These are phyloP conservation scores for Mycena pura DNA, from an alignment of 768 basidiomycete species.

Conservation along the genomic window DNA sequence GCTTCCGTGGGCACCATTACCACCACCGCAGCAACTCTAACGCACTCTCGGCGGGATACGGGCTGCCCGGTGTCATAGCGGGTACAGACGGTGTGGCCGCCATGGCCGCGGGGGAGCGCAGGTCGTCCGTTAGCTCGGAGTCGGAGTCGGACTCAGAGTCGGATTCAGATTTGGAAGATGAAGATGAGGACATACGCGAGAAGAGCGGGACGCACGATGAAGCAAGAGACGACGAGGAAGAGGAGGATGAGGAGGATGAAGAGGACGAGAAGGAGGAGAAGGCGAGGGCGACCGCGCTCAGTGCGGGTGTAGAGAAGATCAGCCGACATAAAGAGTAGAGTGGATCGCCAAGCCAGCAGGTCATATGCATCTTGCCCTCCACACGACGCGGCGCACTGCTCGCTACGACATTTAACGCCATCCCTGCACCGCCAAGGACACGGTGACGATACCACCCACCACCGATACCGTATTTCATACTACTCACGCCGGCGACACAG, in stretches of 20 bases:
- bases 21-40: slow-evolving; percentile 31
- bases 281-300: slow-evolving; percentile 14
- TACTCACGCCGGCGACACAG: no score
- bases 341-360: no score
- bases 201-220: not conserved
- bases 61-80: not conserved
- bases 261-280: slow-evolving; percentile 26
- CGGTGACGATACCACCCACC: no score
- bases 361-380: no score
- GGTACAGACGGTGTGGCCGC: not conserved
- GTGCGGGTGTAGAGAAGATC: slow-evolving; percentile 32
- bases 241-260: slow-evolving; percentile 28
- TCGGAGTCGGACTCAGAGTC: slow-evolving; percentile 3
- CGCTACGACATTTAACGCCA: no score
- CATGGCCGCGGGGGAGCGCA: not conserved
- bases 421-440: no score
- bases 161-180: not conserved
- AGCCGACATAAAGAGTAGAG: slow-evolving; percentile 27
- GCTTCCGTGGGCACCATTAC: slow-evolving; percentile 35
- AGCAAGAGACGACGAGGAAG: slow-evolving; percentile 23
- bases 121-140: not conserved
- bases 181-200: not conserved
- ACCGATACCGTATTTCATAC: no score
- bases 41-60: no score
- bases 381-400: no score